Evolutionary conservation across 139 green algal species (phyloP).

Genomic region (Tetraselmis chui): DNA sequence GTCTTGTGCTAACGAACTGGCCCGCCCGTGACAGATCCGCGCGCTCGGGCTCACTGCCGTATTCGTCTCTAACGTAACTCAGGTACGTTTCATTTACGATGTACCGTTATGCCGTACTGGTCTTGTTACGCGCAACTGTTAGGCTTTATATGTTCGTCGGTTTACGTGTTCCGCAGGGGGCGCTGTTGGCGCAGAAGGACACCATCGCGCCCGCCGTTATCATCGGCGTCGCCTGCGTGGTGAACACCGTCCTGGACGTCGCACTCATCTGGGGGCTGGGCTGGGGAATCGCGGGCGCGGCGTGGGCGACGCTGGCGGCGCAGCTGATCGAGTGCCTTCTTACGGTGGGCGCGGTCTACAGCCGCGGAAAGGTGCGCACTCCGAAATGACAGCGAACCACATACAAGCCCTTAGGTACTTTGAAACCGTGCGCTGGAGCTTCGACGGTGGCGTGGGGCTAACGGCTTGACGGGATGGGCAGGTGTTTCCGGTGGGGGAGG

Average conservation of each 20-base stretch:
- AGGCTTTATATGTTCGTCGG: no score
- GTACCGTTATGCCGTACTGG: no score
- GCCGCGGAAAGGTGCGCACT: neutral
- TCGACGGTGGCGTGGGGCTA: slow-evolving; percentile 24
- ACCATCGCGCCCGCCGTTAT: neutral
- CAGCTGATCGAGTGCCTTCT: slow-evolving; percentile 22
- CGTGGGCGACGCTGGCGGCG: slow-evolving; percentile 45
- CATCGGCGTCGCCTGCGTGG: slow-evolving; percentile 13
- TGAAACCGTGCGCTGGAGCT: no score
- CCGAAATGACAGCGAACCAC: neutral
- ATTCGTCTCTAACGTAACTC: no score
- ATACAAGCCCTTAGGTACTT: neutral
- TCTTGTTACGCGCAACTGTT: no score
- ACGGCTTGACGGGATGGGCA: slow-evolving; percentile 3
- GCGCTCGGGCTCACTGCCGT: no score
- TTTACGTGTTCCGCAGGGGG: neutral
- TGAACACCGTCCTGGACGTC: slow-evolving; percentile 52
- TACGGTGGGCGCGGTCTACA: neutral
- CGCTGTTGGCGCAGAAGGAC: slow-evolving; percentile 41
- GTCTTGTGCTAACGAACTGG: no score
- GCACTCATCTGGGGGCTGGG: slow-evolving; percentile 44
- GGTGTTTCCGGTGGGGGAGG: slow-evolving; percentile 1
- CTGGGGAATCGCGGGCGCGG: slow-evolving; percentile 51
- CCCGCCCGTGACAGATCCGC: no score
- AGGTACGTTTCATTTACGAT: no score